A percentile compares a stretch with the other conserved stretches of the same genome.
These are phyloP conservation scores for Colletotrichum sp. DNA, from an alignment of 2,329 filamentous ascomycete species.

Conservation along the genomic window DNA sequence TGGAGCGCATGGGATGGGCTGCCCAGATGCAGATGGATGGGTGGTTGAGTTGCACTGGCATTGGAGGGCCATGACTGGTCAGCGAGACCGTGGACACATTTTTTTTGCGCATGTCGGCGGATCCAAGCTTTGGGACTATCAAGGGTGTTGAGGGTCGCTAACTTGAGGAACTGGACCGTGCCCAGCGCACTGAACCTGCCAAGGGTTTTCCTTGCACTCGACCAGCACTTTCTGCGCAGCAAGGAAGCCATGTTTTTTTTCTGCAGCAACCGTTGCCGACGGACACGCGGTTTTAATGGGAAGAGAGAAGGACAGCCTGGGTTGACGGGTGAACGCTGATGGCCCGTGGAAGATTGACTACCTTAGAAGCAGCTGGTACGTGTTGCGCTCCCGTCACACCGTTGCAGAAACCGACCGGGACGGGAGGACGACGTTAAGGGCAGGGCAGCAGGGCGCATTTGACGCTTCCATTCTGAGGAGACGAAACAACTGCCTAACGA, in stretches of 20 bases:
- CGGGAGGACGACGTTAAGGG: background rate
- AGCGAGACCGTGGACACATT: background rate
- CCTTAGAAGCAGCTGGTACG: background rate
- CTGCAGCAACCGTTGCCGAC: background rate
- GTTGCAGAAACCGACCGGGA: background rate
- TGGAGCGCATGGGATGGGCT: background rate
- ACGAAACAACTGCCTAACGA: conserved; percentile 9
- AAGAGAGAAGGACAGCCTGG: background rate
- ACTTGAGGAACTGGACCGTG: background rate
- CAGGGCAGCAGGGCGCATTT: background rate
- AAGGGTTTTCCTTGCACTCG: background rate
- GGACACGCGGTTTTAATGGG: background rate
- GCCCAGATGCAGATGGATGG: background rate
- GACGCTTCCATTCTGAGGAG: background rate
- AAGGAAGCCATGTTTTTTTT: background rate
- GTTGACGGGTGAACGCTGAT: background rate
- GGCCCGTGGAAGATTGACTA: background rate
- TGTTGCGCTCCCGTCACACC: background rate
- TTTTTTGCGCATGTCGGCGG: background rate
- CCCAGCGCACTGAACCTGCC: background rate
- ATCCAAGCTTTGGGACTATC: background rate
- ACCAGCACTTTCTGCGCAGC: background rate
- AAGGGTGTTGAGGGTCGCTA: background rate
- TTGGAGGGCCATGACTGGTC: conserved; percentile 7
- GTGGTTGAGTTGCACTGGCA: background rate